Conservation (phyloP, 495 filamentous ascomycete genomes). For the Sordaria brevicollis region DNA sequence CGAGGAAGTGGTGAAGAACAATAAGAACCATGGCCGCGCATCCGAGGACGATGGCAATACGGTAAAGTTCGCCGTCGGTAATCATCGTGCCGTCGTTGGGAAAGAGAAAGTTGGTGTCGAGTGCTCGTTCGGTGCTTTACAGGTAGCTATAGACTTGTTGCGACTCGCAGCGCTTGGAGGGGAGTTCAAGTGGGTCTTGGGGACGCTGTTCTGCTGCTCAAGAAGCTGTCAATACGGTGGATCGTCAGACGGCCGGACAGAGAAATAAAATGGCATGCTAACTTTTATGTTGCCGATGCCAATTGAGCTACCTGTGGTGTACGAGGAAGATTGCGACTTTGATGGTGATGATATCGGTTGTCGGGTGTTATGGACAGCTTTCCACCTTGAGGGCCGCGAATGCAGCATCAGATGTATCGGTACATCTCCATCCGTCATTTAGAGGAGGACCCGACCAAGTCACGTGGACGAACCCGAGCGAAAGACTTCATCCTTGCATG, state of each 20-base stretch:
- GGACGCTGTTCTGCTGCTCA: not conserved
- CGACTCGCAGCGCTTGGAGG: not conserved
- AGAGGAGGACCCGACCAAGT: not conserved
- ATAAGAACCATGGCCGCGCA: conserved; percentile 87
- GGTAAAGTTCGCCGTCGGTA: conserved; percentile 73
- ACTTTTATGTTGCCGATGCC: not conserved
- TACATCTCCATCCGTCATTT: not conserved
- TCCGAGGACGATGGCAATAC: conserved; percentile 87
- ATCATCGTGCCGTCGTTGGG: conserved; percentile 54
- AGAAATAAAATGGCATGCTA: not conserved
- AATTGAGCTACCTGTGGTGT: not conserved
- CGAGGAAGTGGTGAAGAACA: conserved; percentile 92
- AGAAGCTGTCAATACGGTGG: not conserved
- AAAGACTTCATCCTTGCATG: not conserved
- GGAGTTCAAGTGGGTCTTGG: not conserved
- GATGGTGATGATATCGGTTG: conserved; percentile 3
- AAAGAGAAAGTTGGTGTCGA: not conserved
- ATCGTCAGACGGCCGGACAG: not conserved
- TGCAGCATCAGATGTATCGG: conserved; percentile 2
- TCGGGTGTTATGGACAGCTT: conserved; percentile 19
- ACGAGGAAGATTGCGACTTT: not conserved
- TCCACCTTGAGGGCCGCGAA: conserved; percentile 4
- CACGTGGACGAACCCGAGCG: conserved; percentile 6
- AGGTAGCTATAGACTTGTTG: not conserved
- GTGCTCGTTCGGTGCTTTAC: not conserved